Percentiles rank a stretch among this genome's conserved stretches.
These are phyloP conservation scores for Fusarium euwallaceae DNA, from an alignment of 2,329 filamentous ascomycete genomes.

Conservation along the genomic window DNA sequence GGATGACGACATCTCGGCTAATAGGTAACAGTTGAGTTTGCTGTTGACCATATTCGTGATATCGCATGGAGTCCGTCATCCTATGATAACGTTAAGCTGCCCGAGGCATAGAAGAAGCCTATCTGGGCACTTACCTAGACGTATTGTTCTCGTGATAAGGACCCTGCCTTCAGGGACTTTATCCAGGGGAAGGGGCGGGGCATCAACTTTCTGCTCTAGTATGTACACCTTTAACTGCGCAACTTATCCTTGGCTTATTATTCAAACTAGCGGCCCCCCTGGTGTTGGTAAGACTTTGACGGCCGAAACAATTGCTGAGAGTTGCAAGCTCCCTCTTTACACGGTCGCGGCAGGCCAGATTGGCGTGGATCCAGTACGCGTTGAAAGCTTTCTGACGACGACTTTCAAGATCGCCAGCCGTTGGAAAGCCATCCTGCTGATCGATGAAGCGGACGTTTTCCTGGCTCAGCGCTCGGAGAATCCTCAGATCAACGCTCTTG, in stretches of 20 bases:
- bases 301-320: not conserved
- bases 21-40: not conserved
- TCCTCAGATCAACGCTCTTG: not conserved
- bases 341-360: not conserved
- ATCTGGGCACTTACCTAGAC: not conserved
- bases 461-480: not conserved
- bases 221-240: not conserved
- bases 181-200: not conserved
- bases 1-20: too few relatives aligned
- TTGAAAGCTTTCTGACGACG: not conserved
- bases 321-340: not conserved
- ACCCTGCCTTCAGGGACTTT: not conserved
- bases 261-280: not conserved
- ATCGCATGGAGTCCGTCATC: not conserved
- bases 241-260: not conserved
- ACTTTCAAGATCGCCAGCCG: not conserved
- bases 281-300: not conserved
- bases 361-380: not conserved
- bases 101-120: not conserved
- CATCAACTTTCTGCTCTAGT: not conserved
- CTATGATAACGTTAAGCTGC: not conserved
- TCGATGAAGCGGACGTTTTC: not conserved
- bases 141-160: not conserved
- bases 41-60: not conserved
- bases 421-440: not conserved